phyloP scores from a whole-genome alignment of 163 green algal species.

The Scenedesmus sp. region DNA sequence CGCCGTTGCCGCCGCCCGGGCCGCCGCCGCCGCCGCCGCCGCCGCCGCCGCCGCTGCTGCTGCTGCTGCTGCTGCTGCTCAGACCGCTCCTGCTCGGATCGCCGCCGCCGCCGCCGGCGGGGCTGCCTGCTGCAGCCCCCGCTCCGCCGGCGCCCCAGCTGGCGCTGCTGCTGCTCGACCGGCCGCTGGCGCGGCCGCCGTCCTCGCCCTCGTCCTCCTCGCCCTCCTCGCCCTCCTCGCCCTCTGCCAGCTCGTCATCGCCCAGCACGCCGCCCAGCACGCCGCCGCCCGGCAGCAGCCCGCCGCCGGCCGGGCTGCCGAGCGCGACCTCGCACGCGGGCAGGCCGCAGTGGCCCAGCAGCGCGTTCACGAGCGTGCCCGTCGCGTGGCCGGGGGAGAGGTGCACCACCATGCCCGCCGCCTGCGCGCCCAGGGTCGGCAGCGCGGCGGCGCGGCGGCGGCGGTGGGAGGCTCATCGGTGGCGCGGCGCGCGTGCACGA shows the following conservation, averaged over 20 bases:
- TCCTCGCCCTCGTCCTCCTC: conserved; percentile 55
- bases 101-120: not conserved
- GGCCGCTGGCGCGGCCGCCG: no score
- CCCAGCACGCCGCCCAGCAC: conserved; percentile 21
- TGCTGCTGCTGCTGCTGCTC: conserved; percentile 24
- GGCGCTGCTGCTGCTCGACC: no score
- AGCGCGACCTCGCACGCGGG: conserved; percentile 1
- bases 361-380: conserved; percentile 97
- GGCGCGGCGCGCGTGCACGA: no score
- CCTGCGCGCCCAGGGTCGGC: no score
- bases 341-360: conserved; percentile 57
- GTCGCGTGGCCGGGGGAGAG: conserved; percentile 82
- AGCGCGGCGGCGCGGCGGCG: no score
- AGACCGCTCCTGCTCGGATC: not conserved
- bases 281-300: not conserved
- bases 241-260: conserved; percentile 47
- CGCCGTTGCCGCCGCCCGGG: not conserved
- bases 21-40: not conserved
- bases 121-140: not conserved
- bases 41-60: not conserved
- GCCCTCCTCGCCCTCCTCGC: conserved; percentile 49
- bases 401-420: conserved; percentile 95
- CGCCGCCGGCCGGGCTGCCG: conserved; percentile 26
- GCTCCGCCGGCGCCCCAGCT: no score
- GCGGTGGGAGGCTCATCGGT: no score